Evolutionary conservation across 352 stramenopile genomes (phyloP).

Genomic region (Globisporangium alternatum): DNA sequence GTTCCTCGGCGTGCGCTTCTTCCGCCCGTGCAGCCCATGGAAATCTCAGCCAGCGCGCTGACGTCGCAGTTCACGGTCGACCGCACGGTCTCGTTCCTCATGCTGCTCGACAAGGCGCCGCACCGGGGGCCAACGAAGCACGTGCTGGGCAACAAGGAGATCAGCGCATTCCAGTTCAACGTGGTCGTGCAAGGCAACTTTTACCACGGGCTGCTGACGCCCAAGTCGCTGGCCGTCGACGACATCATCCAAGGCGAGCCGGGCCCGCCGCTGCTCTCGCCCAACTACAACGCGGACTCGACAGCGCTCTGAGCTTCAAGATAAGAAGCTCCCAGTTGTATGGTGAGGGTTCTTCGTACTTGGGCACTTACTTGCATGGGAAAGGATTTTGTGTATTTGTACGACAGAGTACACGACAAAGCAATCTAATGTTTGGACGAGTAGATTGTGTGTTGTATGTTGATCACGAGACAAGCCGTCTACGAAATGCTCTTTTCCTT

Average conservation of each 20-base stretch:
- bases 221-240: conserved; percentile 34
- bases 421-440: conserved; percentile 3
- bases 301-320: conserved; percentile 22
- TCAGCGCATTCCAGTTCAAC: conserved; percentile 63
- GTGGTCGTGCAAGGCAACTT: conserved; percentile 50
- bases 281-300: conserved; percentile 28
- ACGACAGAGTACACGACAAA: conserved; percentile 3
- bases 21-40: conserved; percentile 52
- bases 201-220: conserved; percentile 58
- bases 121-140: conserved; percentile 57
- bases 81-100: conserved; percentile 43
- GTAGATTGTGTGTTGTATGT: background rate
- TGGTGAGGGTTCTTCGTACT: too few species aligned
- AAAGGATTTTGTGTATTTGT: conserved; percentile 11
- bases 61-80: conserved; percentile 34
- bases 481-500: conserved; percentile 13
- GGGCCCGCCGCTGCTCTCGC: conserved; percentile 36
- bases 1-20: conserved; percentile 27
- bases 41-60: conserved; percentile 40
- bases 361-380: too few species aligned
- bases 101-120: conserved; percentile 49
- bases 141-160: conserved; percentile 51
- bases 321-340: background rate
- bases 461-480: too few species aligned
- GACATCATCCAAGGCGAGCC: conserved; percentile 41